These are phyloP conservation scores for Jamesozyma spencerorum DNA, from an alignment of 805 yeast species.

Conservation along the genomic window DNA sequence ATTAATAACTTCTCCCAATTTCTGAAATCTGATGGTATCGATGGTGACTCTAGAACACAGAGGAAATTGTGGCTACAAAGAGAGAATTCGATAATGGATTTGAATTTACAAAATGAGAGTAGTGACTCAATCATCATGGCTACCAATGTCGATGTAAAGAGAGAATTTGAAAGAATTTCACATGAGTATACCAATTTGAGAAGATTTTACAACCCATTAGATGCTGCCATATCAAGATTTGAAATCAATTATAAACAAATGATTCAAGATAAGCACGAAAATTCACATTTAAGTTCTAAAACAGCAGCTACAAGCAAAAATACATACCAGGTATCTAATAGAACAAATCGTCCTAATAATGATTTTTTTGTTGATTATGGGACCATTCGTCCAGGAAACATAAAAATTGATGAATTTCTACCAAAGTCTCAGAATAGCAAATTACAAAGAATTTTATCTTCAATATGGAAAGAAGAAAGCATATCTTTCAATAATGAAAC, in stretches of 20 bases:
- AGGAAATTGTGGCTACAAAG: constrained; percentile 78
- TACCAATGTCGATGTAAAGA: constrained; percentile 47
- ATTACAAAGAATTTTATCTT: constrained; percentile 18
- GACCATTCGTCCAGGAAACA: constrained; percentile 1
- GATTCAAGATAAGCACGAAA: not conserved
- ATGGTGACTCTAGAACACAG: constrained; percentile 64
- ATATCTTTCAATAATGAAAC: constrained; percentile 18
- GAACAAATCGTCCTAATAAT: constrained; percentile 2
- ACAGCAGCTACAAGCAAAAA: constrained; percentile 1
- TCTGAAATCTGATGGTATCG: constrained; percentile 31
- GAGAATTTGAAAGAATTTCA: constrained; percentile 72
- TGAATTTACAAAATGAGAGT: constrained; percentile 28
- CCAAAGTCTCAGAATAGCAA: constrained; percentile 17
- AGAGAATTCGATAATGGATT: constrained; percentile 60
- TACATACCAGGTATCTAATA: constrained; percentile 1
- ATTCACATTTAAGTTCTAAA: constrained; percentile 2
- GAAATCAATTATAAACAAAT: constrained; percentile 15
- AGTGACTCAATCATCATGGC: constrained; percentile 31
- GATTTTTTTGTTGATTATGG: constrained; percentile 4
- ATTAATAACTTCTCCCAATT: constrained; percentile 35
- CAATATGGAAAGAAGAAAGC: constrained; percentile 27
- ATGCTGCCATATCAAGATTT: constrained; percentile 49
- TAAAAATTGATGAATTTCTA: constrained; percentile 12
- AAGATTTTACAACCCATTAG: constrained; percentile 61
- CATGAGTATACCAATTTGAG: constrained; percentile 64